Base-by-base conservation (phyloP, 2,329 filamentous ascomycete species). In the Cladosporium sp. region DNA sequence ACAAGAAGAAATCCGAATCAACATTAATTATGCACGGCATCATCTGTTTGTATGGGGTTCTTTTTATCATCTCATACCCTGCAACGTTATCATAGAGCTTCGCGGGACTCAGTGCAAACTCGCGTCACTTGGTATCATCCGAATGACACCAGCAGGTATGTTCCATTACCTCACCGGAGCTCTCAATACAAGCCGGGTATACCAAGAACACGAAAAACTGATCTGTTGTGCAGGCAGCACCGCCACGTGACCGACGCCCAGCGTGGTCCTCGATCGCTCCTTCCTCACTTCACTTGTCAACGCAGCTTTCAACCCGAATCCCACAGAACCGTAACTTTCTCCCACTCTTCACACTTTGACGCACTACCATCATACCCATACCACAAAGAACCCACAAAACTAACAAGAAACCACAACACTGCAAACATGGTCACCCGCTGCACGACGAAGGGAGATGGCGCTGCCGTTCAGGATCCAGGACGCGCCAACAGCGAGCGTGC, bases 191-290 rank as follows among this genome's bases (percentile, higher is more conserved):
- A 23, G n/a, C 21, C n/a, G 4, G 40, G n/a, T n/a, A 46, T 12
- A 46, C 18, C n/a, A 46, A 46, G 14, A 46, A 7, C 6, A 46
- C 40, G 10, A 46, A 46, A 46, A 12, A 46, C 21, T 23, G 40
- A 46, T 21, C 10, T 33, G 29, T 31, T 21, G 52, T 18, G 18
- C 52, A 55, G 52, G 52, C 52, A 29, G 52, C 52, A 31, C 8
- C 28, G 52, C 52, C 52, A 55, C 28, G 52, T 55, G 52, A 21
- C 40, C 11, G 52, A 55, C 55, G 55, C 55, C 55, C 21, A 35
- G 29, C 55, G 5, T n/a, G 31, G 33, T 57, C n/a, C 40, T 46
- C 33, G 31, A 35, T 21, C 55, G 33, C 55, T 57, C 55, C 55
- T 57, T 57, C 55, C 55, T 35, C 29, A 57, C 55, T 37, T 57